Evolutionary conservation across 2,329 filamentous ascomycete genomes (phyloP).

Genomic region (Fusarium sp.): DNA sequence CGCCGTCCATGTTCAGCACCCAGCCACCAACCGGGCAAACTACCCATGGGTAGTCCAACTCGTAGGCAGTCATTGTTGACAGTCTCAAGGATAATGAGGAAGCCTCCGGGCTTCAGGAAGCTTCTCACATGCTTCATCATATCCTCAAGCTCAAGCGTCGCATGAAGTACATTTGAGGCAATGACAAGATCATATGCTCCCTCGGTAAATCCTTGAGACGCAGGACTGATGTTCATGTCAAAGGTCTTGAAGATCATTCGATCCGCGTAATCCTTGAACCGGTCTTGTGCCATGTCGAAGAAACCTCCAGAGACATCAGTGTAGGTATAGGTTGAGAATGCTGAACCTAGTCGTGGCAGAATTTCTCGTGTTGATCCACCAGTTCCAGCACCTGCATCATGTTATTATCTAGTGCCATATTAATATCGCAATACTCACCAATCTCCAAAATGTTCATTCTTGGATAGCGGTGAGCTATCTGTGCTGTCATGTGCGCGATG

Average conservation of each 20-base stretch:
- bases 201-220: conserved; percentile 6
- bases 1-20: conserved; percentile 9
- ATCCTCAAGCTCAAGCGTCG: background rate
- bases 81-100: conserved; percentile 4
- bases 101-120: background rate
- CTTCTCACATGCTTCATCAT: background rate
- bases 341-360: background rate
- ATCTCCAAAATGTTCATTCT: no score
- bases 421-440: no score
- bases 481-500: no score
- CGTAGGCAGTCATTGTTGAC: background rate
- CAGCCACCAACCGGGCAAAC: conserved; percentile 17
- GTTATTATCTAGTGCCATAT: no score
- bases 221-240: background rate
- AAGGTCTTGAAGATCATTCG: conserved; percentile 1
- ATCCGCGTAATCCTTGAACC: background rate
- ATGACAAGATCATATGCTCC: background rate
- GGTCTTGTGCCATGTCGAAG: conserved; percentile 9
- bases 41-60: conserved; percentile 8
- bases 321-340: conserved; percentile 7
- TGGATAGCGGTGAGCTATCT: no score
- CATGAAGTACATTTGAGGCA: background rate
- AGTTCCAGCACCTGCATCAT: background rate
- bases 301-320: conserved; percentile 4
- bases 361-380: background rate